Base-by-base conservation (phyloP, 345 rosid genomes). In the Pugionium cornutum region DNA sequence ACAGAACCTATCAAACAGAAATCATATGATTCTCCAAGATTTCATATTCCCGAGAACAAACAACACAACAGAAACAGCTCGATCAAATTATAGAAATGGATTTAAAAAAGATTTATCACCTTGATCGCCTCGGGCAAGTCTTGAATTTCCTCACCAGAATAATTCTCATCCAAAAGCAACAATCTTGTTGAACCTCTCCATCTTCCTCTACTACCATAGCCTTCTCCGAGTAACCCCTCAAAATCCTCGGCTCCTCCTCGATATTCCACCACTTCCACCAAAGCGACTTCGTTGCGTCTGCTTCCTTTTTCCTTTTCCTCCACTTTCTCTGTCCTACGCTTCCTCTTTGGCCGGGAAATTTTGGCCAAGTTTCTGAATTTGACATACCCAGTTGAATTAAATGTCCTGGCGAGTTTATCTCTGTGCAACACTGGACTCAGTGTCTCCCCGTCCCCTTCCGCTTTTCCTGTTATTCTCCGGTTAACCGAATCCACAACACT, bases 141-240 rank as follows among this genome's bases (percentile, higher is more conserved):
- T 44, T 84, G 82, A 43, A 84, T 65, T 58, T 67, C 65, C 62
- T 77, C 84, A 58, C 77, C 78, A 0, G 81, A 73, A 51, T 76
- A 81, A 36, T 71, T 77, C 79, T 92, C 94, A 75, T 89, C 98
- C 77, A 89, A 83, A 75, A 92, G 91, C 83, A 92, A 73, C 80
- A 92, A 69, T 66, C 98, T 87, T 33, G 97, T 92, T 1, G 97
- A 78, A 18, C 96, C 92, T 37, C 72, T 86, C 97, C 98, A 92
- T 67, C 70, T 81, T 73, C 68, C 75, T 64, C 82, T 76, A 51
- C 83, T 82, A 68, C 68, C 76, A 62, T 83, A 89, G 10, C 77
- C 94, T 62, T 84, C 82, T 68, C 95, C 98, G 0, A 92, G 53
- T 60, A 92, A 81, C 18, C 89, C 85, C 35, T 73, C 84, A 77